A percentile compares a stretch with the other conserved stretches of the same genome.
Evolutionary conservation across 2,329 filamentous ascomycete species (phyloP).

Genomic region (Thelonectria olida): DNA sequence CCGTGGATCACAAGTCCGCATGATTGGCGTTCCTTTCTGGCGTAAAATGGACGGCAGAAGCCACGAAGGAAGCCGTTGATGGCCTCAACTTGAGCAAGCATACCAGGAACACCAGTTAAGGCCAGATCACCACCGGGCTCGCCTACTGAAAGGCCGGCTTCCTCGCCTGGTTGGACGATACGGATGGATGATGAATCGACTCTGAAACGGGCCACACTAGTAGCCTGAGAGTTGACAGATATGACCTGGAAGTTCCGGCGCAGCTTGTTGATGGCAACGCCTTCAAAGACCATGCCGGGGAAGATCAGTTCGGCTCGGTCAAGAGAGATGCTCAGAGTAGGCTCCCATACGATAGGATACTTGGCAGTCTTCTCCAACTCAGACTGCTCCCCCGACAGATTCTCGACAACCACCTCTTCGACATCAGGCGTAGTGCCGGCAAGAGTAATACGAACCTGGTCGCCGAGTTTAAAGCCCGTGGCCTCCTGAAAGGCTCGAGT

Average conservation of each 20-base stretch:
- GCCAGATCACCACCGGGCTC: conserved; percentile 48
- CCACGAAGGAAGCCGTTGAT: conserved; percentile 73
- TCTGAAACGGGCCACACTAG: conserved; percentile 56
- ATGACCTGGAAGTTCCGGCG: conserved; percentile 61
- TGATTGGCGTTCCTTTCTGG: conserved; percentile 47
- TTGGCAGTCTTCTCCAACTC: conserved; percentile 42
- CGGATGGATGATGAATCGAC: conserved; percentile 48
- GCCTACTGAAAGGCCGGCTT: conserved; percentile 23
- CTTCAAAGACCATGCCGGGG: conserved; percentile 76
- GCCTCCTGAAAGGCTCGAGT: conserved; percentile 77
- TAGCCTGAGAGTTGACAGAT: conserved; percentile 62
- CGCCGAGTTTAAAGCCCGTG: conserved; percentile 76
- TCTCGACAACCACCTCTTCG: conserved; percentile 67
- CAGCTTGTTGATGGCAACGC: conserved; percentile 50
- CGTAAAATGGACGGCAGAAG: conserved; percentile 55
- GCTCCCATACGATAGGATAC: conserved; percentile 49
- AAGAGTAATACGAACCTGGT: conserved; percentile 69
- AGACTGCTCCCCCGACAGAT: conserved; percentile 57
- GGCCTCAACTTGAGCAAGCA: conserved; percentile 68
- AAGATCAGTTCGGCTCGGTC: conserved; percentile 74
- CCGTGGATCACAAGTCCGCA: conserved; percentile 80
- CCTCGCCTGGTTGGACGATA: conserved; percentile 46
- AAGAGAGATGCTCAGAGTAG: conserved; percentile 44
- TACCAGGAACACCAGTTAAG: conserved; percentile 71
- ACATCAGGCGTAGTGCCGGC: conserved; percentile 63